Evolutionary conservation across 225 moss, liverwort and hornwort genomes (phyloP).

Genomic region (Antitrichia curtipendula): DNA sequence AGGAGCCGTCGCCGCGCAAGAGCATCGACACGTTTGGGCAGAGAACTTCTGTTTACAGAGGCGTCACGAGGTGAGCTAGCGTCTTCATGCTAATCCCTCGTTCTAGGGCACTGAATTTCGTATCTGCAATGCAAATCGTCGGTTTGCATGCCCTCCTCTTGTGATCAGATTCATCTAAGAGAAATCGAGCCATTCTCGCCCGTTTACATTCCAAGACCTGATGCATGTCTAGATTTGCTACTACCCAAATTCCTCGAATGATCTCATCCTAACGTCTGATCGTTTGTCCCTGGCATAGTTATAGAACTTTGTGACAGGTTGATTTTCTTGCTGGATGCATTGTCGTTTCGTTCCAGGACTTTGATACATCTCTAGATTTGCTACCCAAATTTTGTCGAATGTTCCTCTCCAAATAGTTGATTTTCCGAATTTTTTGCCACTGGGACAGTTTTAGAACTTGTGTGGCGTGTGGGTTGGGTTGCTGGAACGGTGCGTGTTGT

Average conservation of each 20-base stretch:
- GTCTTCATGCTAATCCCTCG: neutral
- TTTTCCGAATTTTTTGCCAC: neutral
- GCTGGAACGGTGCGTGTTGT: neutral
- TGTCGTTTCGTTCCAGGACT: neutral
- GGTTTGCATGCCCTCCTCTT: neutral
- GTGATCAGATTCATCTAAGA: neutral
- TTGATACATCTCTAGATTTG: neutral
- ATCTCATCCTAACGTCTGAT: neutral
- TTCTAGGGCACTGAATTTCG: neutral
- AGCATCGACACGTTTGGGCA: slow-evolving; percentile 95
- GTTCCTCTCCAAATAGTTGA: neutral
- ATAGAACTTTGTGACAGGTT: neutral
- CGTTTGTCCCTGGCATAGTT: neutral
- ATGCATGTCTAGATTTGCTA: neutral
- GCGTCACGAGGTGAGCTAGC: slow-evolving; percentile 69
- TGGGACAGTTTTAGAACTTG: neutral
- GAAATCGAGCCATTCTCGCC: neutral
- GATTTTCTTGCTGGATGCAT: neutral
- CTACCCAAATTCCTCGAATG: too few relatives aligned
- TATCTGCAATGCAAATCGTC: neutral
- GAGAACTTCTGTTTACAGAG: slow-evolving; percentile 85
- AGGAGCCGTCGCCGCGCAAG: slow-evolving; percentile 93
- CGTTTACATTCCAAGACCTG: neutral
- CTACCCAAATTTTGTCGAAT: neutral
- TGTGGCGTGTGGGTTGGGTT: neutral